A percentile compares a stretch with the other conserved stretches of the same genome.
phyloP scores from a whole-genome alignment of 192 early-diverging fungal genomes.

The Backusella tuberculispora region DNA sequence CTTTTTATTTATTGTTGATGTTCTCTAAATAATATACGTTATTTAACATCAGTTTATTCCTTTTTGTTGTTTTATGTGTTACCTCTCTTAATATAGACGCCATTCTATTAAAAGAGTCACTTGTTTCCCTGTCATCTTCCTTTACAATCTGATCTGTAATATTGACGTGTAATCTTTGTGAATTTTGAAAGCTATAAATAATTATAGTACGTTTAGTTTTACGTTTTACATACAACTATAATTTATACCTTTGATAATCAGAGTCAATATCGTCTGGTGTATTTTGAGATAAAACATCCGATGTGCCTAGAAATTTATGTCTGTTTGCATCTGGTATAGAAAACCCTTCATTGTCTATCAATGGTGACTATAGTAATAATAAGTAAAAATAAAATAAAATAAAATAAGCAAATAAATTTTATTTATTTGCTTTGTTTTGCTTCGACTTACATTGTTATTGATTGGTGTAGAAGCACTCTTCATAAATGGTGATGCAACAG shows the following conservation, averaged over 20 bases:
- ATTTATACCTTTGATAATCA: constrained; percentile 14
- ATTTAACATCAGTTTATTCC: not conserved
- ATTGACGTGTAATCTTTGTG: constrained; percentile 7
- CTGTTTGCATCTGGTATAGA: constrained; percentile 11
- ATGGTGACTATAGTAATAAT: not conserved
- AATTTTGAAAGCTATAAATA: not conserved
- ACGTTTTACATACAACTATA: no score
- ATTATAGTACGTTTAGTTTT: not conserved
- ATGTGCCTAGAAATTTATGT: not conserved
- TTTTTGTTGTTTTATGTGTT: not conserved
- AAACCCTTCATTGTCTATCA: constrained; percentile 8
- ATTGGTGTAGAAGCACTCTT: not conserved
- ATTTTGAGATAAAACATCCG: constrained; percentile 6
- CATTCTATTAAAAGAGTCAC: constrained; percentile 6
- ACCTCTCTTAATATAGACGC: constrained; percentile 12
- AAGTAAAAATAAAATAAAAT: not conserved
- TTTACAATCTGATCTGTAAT: not conserved
- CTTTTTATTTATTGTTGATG: not conserved
- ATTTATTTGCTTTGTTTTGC: not conserved
- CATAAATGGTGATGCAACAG: not conserved
- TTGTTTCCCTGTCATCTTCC: not conserved
- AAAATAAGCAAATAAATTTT: no score
- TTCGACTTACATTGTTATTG: not conserved
- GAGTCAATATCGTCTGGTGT: constrained; percentile 1
- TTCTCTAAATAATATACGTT: not conserved